These are phyloP conservation scores for Wallacemonas sp. DNA, from an alignment of 208 protist species.

Conservation along the genomic window DNA sequence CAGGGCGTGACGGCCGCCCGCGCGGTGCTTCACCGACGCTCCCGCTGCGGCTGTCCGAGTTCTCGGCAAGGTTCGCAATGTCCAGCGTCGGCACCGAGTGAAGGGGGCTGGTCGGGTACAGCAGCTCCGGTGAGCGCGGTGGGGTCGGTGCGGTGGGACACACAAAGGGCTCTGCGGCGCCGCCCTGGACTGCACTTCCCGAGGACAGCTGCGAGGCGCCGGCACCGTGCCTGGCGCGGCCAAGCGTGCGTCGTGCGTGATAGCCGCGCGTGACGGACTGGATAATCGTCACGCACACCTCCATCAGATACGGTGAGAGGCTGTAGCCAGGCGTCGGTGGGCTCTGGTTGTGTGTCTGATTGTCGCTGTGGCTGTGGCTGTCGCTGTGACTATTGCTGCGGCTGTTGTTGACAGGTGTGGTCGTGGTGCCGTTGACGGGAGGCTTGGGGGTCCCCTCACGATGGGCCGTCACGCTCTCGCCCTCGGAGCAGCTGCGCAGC, in stretches of 20 bases:
- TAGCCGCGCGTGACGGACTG: slow-evolving; percentile 9
- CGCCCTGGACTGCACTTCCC: no score
- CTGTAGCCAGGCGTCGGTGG: no score
- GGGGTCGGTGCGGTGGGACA: no score
- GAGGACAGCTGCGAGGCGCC: no score
- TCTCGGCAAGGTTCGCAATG: slow-evolving; percentile 13
- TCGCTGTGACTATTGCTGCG: not conserved
- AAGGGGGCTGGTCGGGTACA: slow-evolving; percentile 9
- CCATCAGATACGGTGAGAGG: slow-evolving; percentile 2
- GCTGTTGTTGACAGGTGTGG: not conserved
- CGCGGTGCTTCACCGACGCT: no score
- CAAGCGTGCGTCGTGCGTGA: not conserved
- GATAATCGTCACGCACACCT: not conserved
- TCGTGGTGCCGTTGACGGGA: not conserved
- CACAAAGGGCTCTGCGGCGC: no score
- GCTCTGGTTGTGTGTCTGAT: no score
- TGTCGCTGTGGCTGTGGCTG: not conserved
- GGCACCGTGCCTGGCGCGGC: no score
- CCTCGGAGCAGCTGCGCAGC: not conserved
- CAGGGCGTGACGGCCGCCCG: no score
- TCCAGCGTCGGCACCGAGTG: slow-evolving; percentile 17
- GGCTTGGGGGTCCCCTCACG: no score
- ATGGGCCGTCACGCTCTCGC: no score
- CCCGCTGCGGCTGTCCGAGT: not conserved
- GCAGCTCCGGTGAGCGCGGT: not conserved